phyloP scores from a whole-genome alignment of 2,329 filamentous ascomycete species.

The Ilyonectria robusta region DNA sequence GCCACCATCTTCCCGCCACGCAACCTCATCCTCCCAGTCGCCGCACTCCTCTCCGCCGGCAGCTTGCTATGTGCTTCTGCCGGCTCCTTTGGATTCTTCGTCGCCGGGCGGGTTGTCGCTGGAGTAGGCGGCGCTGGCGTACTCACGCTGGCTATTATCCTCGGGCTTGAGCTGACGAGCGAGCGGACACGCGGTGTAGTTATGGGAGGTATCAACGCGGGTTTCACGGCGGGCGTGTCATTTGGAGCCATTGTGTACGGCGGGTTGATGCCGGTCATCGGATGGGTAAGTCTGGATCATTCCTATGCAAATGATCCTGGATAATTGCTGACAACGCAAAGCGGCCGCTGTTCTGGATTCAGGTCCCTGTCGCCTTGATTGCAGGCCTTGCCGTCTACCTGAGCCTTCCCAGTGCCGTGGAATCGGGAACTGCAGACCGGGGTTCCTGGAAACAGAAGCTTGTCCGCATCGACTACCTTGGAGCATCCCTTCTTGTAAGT shows the following conservation, averaged over 20 bases:
- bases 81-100: conserved; percentile 71
- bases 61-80: conserved; percentile 76
- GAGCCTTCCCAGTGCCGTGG: conserved; percentile 69
- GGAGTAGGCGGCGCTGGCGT: conserved; percentile 81
- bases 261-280: conserved; percentile 71
- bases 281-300: conserved; percentile 73
- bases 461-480: conserved; percentile 80
- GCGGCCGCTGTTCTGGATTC: conserved; percentile 81
- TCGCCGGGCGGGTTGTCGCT: conserved; percentile 76
- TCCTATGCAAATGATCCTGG: neutral
- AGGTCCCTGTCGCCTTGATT: conserved; percentile 74
- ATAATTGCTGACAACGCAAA: conserved; percentile 48
- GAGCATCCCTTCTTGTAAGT: conserved; percentile 75
- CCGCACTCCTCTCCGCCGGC: conserved; percentile 71
- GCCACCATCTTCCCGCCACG: conserved; percentile 81
- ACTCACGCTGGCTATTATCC: conserved; percentile 80
- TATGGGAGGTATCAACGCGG: conserved; percentile 81
- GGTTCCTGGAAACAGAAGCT: conserved; percentile 67
- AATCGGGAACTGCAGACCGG: conserved; percentile 27
- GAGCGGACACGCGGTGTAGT: conserved; percentile 79
- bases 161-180: conserved; percentile 81
- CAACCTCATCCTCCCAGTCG: conserved; percentile 73
- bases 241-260: conserved; percentile 80
- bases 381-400: conserved; percentile 75
- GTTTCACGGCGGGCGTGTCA: conserved; percentile 79